Base-by-base conservation (phyloP, 805 yeast species). In the Kluyveromyces wickerhamii region DNA sequence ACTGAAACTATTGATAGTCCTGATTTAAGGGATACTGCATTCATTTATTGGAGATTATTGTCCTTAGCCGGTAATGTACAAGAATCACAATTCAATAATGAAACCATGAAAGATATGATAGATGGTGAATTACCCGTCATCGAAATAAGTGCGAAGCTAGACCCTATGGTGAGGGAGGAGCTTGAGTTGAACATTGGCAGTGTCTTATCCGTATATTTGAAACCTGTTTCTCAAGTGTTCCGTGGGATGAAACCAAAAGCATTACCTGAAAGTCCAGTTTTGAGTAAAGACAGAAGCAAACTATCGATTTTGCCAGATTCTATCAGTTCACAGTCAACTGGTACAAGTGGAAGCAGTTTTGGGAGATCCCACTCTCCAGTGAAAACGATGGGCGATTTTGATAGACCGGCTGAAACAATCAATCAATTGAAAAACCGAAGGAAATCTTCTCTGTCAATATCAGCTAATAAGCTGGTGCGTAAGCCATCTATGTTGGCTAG, bases 1-100 rank as follows among this genome's bases (percentile, higher is more conserved):
- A 81, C 94, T 0, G 92, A 85, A 44, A 81, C 77, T 9, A 63
- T 68, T 2, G 77, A 78, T 41, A 79, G 85, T 46, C 95, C 96
- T 0, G 97, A 89, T 58, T 58, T 87, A 8, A 68, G 96, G 41
- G 94, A 85, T 44, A 62, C 95, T 25, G 96, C 89, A 0, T 79
- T 66, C 49, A 76, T 85, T 60, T 88, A 89, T 60, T 81, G 94
- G 92, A 67, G 95, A 38, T 59, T 88, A 19, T 59, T 88, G 5
- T 74, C 92, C 6, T 14, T 45, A 19, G 38, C 48, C 1, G 30
- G 41, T 5, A 40, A 1, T 41, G 67, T 5, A 10, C 28, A 32
- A 9, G 29, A 65, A 63, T 31, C 65, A 65, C 23, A 61, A 53
- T 5, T 59, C 54, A 26, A 58, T 60, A 5, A 36, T 24, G 64